Evolutionary conservation across 345 rosid genomes (phyloP).

Genomic region (Rhodamnia argentea): DNA sequence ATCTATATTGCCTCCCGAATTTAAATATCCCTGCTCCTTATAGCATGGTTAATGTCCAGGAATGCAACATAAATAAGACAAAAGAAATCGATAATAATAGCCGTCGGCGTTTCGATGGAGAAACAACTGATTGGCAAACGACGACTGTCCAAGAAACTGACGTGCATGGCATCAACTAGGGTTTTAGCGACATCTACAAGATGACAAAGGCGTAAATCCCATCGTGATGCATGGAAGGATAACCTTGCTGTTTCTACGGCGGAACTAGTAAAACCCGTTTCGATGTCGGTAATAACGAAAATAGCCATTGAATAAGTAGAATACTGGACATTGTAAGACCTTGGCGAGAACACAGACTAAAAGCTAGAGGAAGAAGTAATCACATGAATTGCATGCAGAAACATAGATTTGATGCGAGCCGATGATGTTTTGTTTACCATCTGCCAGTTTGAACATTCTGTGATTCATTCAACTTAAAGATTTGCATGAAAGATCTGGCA

Average conservation of each 20-base stretch:
- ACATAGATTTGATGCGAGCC: background rate
- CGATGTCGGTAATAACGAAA: background rate
- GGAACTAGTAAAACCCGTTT: background rate
- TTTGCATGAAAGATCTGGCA: background rate
- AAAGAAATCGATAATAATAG: background rate
- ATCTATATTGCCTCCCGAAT: background rate
- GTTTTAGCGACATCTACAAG: background rate
- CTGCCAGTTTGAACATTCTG: background rate
- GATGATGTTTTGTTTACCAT: background rate
- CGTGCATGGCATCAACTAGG: background rate
- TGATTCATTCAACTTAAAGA: background rate
- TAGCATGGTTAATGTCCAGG: background rate
- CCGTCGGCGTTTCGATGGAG: background rate
- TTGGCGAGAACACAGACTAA: background rate
- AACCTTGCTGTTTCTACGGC: background rate
- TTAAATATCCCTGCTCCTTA: background rate
- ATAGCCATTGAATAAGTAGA: background rate
- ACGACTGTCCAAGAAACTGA: background rate
- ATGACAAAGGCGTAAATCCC: background rate
- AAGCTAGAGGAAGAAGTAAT: background rate
- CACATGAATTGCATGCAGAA: background rate
- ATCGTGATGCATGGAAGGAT: background rate
- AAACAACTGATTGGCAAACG: background rate
- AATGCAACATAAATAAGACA: background rate
- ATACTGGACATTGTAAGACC: background rate